Evolutionary conservation across 2,329 filamentous ascomycete genomes (phyloP), one percentile per base, ranked within the genome.

Genomic region (Scleromitrula shiraiana): DNA sequence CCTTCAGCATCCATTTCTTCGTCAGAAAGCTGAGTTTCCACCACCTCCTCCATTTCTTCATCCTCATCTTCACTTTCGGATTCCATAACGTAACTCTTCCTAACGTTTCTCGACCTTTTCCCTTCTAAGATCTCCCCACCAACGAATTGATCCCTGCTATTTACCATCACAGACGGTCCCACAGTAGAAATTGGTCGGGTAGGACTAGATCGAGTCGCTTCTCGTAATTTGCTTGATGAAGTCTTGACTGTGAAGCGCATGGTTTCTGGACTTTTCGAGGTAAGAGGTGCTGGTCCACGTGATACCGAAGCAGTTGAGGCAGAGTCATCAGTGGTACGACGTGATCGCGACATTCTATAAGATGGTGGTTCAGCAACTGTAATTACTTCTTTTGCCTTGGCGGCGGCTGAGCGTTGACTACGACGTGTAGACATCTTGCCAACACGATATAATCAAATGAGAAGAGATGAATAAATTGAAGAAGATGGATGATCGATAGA

Each of bases 51-150:
- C 32, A 51, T 49, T 26, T 62, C 59, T 10, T 62, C 59, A 12
- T 58, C 59, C n/a, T n/a, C n/a, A 22, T 62, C 60, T 4, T 58
- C 56, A 12, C 67, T 66, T 49, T 70, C 69, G 33, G 72, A 70
- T 15, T 74, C 69, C 29, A 75, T 63, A 51, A 77, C 73, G 50
- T 65, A 65, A 45, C 58, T 64, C 47, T 64, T 65, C 39, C 56
- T 60, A 5, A 62, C 58, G 46, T 61, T 60, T 41, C 63, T 59
- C 5, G 56, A 46, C 51, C 62, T 53, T 42, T 60, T 63, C 1
- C 60, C 62, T 40, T 61, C 59, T 2, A 64, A 36, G 35, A 64
- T 64, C 35, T 64, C 53, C 15, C 60, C 59, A 3, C 59, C 60
- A 8, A 53, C 40, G 50, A 64, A 60, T 4, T 49, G 49, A 43